Conservation (phyloP, 495 filamentous ascomycete genomes). For the Sordaria brevicollis region DNA sequence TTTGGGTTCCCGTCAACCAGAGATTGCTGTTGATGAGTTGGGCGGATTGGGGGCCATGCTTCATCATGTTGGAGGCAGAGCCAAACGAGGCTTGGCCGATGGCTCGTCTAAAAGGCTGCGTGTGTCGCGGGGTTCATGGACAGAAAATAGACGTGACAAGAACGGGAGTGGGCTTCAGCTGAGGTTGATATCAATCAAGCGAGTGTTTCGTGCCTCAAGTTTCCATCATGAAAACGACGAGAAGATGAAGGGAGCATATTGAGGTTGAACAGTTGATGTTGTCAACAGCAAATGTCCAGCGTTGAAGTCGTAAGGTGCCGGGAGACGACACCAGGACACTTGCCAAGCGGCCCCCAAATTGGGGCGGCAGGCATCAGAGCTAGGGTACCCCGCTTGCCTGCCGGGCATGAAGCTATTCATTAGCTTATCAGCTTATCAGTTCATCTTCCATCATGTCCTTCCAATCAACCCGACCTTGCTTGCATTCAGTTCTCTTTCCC, state of each 20-base stretch:
- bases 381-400: background rate
- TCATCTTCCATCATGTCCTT: background rate
- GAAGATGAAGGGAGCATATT: background rate
- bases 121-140: too few species aligned
- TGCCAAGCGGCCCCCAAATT: background rate
- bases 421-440: too few species aligned
- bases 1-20: background rate
- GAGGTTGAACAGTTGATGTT: background rate
- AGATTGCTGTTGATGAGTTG: background rate
- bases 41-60: slow-evolving; percentile 12
- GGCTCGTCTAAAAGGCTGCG: background rate
- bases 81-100: slow-evolving; percentile 1
- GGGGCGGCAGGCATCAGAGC: background rate
- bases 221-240: background rate
- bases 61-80: slow-evolving; percentile 8
- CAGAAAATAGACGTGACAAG: background rate
- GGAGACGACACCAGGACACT: too few species aligned
- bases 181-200: background rate
- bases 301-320: too few species aligned
- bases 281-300: background rate
- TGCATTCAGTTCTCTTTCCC: background rate
- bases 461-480: too few species aligned
- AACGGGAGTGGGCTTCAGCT: background rate
- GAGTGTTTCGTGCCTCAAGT: background rate
- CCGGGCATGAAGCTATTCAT: background rate